These are phyloP conservation scores for Teunomyces funiuensis DNA, from an alignment of 805 yeast genomes.

Conservation along the genomic window DNA sequence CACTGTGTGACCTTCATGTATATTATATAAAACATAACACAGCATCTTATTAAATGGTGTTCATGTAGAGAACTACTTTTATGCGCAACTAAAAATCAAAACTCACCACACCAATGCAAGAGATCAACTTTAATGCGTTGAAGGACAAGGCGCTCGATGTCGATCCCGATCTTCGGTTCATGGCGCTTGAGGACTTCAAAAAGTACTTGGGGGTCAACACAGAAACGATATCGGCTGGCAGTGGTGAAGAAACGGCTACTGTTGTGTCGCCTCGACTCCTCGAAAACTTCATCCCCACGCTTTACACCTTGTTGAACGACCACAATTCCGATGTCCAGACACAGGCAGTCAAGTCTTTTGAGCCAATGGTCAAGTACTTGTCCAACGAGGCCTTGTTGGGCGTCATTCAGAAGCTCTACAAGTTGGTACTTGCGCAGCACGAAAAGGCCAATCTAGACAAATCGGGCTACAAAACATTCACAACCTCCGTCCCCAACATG, in stretches of 20 bases:
- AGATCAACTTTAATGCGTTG: slow-evolving; percentile 28
- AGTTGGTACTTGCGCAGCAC: slow-evolving; percentile 17
- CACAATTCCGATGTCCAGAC: slow-evolving; percentile 70
- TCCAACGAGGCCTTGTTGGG: slow-evolving; percentile 28
- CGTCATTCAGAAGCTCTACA: slow-evolving; percentile 30
- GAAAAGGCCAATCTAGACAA: slow-evolving; percentile 15
- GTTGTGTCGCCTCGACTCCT: slow-evolving; percentile 6
- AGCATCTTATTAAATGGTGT: not conserved
- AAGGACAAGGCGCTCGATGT: slow-evolving; percentile 55
- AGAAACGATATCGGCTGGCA: too few species aligned
- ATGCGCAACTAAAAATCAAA: not conserved
- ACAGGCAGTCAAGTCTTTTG: slow-evolving; percentile 64
- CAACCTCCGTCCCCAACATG: slow-evolving; percentile 53
- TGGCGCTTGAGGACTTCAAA: slow-evolving; percentile 78
- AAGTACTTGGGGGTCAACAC: slow-evolving; percentile 37
- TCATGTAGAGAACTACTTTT: not conserved
- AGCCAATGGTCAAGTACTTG: slow-evolving; percentile 43
- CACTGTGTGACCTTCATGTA: not conserved
- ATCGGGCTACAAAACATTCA: slow-evolving; percentile 25
- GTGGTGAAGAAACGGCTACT: slow-evolving; percentile 13
- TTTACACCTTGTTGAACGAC: slow-evolving; percentile 53
- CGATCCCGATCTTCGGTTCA: slow-evolving; percentile 80
- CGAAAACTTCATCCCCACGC: slow-evolving; percentile 32
- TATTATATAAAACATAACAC: not conserved
- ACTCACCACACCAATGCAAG: slow-evolving; percentile 17